A percentile compares a stretch with the other conserved stretches of the same genome.
phyloP scores from a whole-genome alignment of 2,329 filamentous ascomycete genomes.

The Clarireedia monteithiana region DNA sequence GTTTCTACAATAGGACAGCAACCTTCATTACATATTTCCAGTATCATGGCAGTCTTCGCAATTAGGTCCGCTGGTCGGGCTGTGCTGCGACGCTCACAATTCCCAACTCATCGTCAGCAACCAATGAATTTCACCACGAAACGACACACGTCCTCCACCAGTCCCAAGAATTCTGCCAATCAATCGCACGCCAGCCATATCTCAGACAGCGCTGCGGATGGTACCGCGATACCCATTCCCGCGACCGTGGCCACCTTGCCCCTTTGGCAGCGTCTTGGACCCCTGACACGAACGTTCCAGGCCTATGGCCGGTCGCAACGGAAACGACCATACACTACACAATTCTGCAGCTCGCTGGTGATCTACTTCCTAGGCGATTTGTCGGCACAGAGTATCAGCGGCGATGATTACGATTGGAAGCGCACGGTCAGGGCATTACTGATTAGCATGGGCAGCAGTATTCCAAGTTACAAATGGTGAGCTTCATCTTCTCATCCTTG shows the following conservation, averaged over 20 bases:
- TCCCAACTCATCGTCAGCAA: constrained; percentile 11
- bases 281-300: constrained; percentile 43
- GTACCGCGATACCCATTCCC: constrained; percentile 35
- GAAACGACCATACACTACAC: constrained; percentile 68
- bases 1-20: not conserved
- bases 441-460: constrained; percentile 65
- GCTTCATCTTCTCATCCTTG: constrained; percentile 14
- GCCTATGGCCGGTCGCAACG: constrained; percentile 66
- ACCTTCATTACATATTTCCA: not conserved
- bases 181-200: constrained; percentile 9
- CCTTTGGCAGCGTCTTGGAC: constrained; percentile 51
- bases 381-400: constrained; percentile 62
- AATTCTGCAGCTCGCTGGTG: constrained; percentile 65
- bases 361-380: constrained; percentile 76
- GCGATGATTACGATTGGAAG: constrained; percentile 56
- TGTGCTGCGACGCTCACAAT: constrained; percentile 17
- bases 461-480: constrained; percentile 79
- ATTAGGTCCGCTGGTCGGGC: constrained; percentile 17
- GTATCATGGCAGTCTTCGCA: constrained; percentile 18
- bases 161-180: constrained; percentile 10
- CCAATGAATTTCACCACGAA: constrained; percentile 15
- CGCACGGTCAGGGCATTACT: constrained; percentile 64
- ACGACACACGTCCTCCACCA: constrained; percentile 14
- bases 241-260: constrained; percentile 33
- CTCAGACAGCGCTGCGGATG: constrained; percentile 16